Base-by-base conservation (phyloP, 1,139 yeast genomes). In the Geotrichum fermentans region DNA sequence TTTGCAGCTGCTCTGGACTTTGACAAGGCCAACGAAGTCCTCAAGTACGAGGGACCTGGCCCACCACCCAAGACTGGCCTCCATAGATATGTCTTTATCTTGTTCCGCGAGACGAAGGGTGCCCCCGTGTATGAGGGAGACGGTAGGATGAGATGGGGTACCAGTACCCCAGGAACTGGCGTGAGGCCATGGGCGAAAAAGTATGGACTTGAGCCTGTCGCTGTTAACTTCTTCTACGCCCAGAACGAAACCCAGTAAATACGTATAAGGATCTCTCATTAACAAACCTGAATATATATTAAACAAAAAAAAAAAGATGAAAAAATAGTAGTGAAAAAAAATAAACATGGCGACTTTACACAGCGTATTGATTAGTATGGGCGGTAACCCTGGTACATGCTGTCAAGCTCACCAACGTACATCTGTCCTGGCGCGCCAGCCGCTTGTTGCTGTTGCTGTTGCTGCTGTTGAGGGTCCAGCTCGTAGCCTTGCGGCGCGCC, bases 141-240 rank as follows among this genome's bases (percentile, higher is more conserved):
- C 37, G 87, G 75, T 60, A 77, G 96, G 63, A 82, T 85, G 33
- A 82, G 74, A 61, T 89, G 96, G 95, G 96, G 96, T 30, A 83
- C 89, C 13, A 85, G 82, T 20, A 72, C 73, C 35, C 87, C 94
- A 2, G 82, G 85, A 5, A 74, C 78, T 36, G 96, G 96, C 3
- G 86, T 80, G n/a, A 74, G 79, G 54, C 85, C 82, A 56, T 89
- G 89, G 87, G 82, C 85, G 40, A 67, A 71, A 46, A 73, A 79
- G 65, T 79, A 86, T 55, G 78, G 78, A 16, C 70, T 81, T 55
- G 75, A 78, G 57, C 80, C 88, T 45, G 73, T 85, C 52, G 89
- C 86, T 14, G 80, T 81, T 52, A 89, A 89, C 72, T 89, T 83
- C 67, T 89, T 84, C 71, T 79, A 75, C 59, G 89, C 95, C 33